Evolutionary conservation across 345 rosid species (phyloP), one percentile per base, ranked within the genome.

Genomic region (Mangifera indica): DNA sequence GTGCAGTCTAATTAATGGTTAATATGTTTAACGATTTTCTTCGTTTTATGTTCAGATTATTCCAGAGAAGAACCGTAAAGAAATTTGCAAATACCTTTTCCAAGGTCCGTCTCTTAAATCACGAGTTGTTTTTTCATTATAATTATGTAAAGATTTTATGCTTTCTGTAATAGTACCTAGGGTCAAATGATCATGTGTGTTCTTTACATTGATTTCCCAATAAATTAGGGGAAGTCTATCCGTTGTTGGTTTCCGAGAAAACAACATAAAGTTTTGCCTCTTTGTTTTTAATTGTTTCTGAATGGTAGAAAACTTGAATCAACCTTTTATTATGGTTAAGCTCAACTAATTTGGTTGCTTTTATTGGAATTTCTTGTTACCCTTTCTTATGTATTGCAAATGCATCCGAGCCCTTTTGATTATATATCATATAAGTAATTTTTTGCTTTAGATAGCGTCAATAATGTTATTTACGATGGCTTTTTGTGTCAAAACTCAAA

Each of bases 21-120:
- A 10, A 3, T 3, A 12, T 18, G 46, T 11, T 46, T 70, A 14
- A 59, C 26, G 20, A 48, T 20, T 17, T 52, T 24, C 20, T 62
- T 7, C 21, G 26, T 24, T 62, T 20, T 63, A 5, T 72, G 3
- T 21, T 56, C 75, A 72, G 75, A 72, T 72, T 40, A 72, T 72
- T 72, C 75, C 75, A 7, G 75, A 72, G 60, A 72, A 72, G 75
- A 72, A 63, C 62, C 69, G 75, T 17, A 72, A 66, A 46, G 87
- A 84, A 60, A 86, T 86, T 79, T 80, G 81, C 82, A 86, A 86
- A 12, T 86, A 82, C 77, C 81, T 86, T 22, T 86, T 86, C 73
- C 84, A 84, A 84, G 90, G 87, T 86, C 74, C 54, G 67, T 58
- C 2, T 24, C 9, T 64, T 69, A 7, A 70, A 9, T 58, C 15